Evolutionary conservation across 225 moss, liverwort and hornwort species (phyloP).

Genomic region (Pseudisothecium myosuroides): DNA sequence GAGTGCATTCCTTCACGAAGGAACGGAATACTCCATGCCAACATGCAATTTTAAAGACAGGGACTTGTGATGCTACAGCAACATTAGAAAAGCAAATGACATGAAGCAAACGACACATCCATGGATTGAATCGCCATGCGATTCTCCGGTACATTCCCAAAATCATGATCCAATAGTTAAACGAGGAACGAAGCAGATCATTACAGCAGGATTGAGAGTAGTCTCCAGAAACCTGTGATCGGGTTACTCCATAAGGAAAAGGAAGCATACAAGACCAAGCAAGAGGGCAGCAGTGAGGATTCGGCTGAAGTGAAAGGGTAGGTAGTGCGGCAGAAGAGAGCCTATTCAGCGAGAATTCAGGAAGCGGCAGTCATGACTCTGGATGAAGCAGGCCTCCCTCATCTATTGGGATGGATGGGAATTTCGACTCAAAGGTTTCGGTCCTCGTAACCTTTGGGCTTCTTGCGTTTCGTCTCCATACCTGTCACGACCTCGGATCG

Average conservation of each 20-base stretch:
- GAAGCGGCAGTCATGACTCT: background rate
- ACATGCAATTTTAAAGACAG: background rate
- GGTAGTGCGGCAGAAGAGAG: background rate
- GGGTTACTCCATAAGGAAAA: background rate
- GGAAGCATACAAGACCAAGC: background rate
- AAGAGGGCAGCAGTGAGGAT: background rate
- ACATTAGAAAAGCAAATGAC: background rate
- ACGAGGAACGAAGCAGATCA: background rate
- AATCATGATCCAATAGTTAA: background rate
- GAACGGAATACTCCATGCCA: background rate
- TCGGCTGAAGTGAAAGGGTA: background rate
- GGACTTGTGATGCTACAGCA: background rate
- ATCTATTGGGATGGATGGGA: background rate
- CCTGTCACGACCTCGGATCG: background rate
- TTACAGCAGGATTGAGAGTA: background rate
- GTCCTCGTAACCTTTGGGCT: background rate
- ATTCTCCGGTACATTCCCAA: background rate
- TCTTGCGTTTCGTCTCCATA: background rate
- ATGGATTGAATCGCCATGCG: background rate
- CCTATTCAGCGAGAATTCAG: constrained; percentile 1
- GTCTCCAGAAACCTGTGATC: background rate
- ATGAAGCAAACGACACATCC: background rate
- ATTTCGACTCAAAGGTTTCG: background rate
- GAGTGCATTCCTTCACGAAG: background rate
- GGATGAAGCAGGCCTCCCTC: background rate